Conservation (phyloP, 2,329 filamentous ascomycete genomes). For the Lecanicillium sp. region DNA sequence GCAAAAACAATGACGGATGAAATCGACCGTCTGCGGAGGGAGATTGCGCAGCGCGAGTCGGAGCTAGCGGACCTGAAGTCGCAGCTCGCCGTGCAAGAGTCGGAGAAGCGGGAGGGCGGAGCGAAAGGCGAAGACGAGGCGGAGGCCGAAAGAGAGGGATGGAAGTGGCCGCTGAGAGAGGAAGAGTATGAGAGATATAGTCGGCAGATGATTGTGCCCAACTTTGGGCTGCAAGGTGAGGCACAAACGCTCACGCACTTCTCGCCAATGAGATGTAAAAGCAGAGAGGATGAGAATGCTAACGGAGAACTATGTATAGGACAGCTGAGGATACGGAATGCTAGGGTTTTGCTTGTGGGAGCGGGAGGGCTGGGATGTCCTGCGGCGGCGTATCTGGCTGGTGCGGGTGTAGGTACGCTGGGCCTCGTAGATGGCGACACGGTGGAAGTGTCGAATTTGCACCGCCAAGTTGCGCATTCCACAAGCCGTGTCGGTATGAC, state of each 20-base stretch:
- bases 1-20: conserved; percentile 28
- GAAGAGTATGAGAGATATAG: conserved; percentile 85
- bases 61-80: conserved; percentile 40
- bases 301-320: conserved; percentile 39
- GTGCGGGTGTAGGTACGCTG: conserved; percentile 76
- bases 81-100: conserved; percentile 39
- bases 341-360: conserved; percentile 75
- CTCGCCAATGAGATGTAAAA: no score
- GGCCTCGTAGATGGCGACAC: conserved; percentile 82
- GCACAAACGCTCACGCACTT: no score
- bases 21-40: conserved; percentile 36
- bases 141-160: conserved; percentile 16
- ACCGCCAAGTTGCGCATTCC: conserved; percentile 81
- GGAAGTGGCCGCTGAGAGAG: conserved; percentile 61
- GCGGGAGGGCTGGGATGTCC: conserved; percentile 88
- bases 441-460: conserved; percentile 86
- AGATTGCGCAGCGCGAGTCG: conserved; percentile 43
- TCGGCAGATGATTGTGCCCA: conserved; percentile 81
- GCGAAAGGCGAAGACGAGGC: conserved; percentile 11
- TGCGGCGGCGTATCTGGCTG: conserved; percentile 85
- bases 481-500: conserved; percentile 62
- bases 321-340: conserved; percentile 64
- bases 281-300: background rate
- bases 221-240: conserved; percentile 68
- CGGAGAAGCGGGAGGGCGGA: conserved; percentile 15